Evolutionary conservation across 1,284 basidiomycete genomes (phyloP).

Genomic region (Sanghuangporus baumii): DNA sequence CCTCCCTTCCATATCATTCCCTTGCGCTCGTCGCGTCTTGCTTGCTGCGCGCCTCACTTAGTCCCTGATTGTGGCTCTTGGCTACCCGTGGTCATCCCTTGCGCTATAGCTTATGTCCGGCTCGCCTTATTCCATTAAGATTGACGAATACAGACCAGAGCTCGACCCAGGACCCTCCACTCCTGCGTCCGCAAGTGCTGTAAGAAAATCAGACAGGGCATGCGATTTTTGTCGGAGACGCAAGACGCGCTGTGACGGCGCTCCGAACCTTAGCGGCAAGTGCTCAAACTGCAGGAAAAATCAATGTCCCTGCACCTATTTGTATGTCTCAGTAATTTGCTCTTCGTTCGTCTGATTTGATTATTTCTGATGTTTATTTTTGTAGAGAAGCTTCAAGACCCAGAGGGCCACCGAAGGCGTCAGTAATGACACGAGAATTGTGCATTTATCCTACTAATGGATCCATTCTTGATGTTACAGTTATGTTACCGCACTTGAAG

Average conservation of each 20-base stretch:
- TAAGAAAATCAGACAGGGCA: slow-evolving; percentile 59
- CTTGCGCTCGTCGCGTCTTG: not conserved
- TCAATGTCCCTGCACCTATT: slow-evolving; percentile 65
- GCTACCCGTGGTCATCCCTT: not conserved
- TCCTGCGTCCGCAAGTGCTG: slow-evolving; percentile 26
- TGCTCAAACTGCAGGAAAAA: slow-evolving; percentile 73
- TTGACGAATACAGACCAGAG: slow-evolving; percentile 16
- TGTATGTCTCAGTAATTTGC: slow-evolving; percentile 38
- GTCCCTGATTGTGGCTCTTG: not conserved
- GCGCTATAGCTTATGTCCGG: not conserved
- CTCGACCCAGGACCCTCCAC: slow-evolving; percentile 19
- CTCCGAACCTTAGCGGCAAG: slow-evolving; percentile 47
- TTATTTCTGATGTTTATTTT: not conserved
- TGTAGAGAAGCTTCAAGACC: slow-evolving; percentile 73
- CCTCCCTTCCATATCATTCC: not conserved
- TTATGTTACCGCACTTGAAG: slow-evolving; percentile 73
- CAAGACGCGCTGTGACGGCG: slow-evolving; percentile 69
- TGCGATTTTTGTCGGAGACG: slow-evolving; percentile 64
- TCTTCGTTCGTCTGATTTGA: not conserved
- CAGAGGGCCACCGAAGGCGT: slow-evolving; percentile 83
- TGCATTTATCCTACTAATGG: slow-evolving; percentile 2
- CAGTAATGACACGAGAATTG: slow-evolving; percentile 20
- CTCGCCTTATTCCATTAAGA: slow-evolving; percentile 6
- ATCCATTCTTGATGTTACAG: slow-evolving; percentile 31
- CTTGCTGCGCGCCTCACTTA: not conserved